Percentiles rank a stretch among this genome's conserved stretches.
Conservation (phyloP, 1,284 basidiomycete genomes). For the Rhodofomes roseus region DNA sequence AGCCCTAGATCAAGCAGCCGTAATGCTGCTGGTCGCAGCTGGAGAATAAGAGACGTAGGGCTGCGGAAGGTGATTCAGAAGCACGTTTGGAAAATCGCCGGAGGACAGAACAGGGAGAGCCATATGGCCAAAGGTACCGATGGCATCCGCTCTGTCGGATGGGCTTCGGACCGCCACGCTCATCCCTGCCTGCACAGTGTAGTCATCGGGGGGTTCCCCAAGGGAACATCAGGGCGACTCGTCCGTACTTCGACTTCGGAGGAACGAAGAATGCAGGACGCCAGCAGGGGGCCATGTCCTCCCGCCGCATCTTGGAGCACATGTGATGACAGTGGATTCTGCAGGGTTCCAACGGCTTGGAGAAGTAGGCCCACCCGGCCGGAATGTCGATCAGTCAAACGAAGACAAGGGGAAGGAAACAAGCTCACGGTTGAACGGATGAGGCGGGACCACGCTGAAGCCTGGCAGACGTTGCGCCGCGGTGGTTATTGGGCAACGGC, state of each 20-base stretch:
- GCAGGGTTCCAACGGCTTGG: conserved; percentile 8
- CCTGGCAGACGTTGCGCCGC: conserved; percentile 15
- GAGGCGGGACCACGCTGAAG: conserved; percentile 13
- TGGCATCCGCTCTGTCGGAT: conserved; percentile 23
- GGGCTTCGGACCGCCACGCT: conserved; percentile 22
- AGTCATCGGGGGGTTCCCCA: conserved; percentile 18
- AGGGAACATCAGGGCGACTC: conserved; percentile 20
- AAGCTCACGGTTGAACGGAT: conserved; percentile 12
- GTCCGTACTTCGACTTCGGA: conserved; percentile 11
- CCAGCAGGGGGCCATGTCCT: neutral
- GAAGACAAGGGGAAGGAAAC: conserved; percentile 11
- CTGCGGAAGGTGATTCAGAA: conserved; percentile 3
- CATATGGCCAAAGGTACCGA: conserved; percentile 34
- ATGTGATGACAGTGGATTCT: conserved; percentile 18
- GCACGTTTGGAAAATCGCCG: conserved; percentile 27
- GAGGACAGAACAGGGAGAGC: conserved; percentile 21
- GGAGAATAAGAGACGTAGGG: neutral
- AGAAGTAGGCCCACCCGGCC: conserved; percentile 1
- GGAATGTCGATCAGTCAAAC: conserved; percentile 20
- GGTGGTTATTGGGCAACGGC: conserved; percentile 12
- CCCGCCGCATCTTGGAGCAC: conserved; percentile 11
- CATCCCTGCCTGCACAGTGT: conserved; percentile 1
- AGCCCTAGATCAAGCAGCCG: neutral
- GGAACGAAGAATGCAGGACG: conserved; percentile 13
- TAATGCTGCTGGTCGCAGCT: neutral